Base-by-base conservation (phyloP, 1,284 basidiomycete species). In the Porogramme epimiltina region DNA sequence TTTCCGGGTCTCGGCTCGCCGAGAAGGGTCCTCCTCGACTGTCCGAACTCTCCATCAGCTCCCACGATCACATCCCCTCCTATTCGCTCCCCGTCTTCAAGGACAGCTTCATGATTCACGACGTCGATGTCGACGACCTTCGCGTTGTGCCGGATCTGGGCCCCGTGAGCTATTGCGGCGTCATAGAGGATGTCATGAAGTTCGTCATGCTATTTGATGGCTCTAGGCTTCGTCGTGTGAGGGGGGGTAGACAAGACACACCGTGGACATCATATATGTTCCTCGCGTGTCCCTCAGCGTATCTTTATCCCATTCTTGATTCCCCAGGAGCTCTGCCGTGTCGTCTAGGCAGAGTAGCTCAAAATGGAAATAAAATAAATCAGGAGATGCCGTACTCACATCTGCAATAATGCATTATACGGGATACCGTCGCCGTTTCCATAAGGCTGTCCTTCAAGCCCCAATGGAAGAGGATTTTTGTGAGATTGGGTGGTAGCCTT, bases 61-160 rank as follows among this genome's bases (percentile, higher is more conserved):
- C 83, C 85, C 26, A 88, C 67, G 42, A 88, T 73, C 13, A 87
- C 71, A 58, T 87, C 80, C 9, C 74, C 80, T 1, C 56, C 51
- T 37, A 84, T 47, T 15, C 66, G 64, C 49, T 76, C 73, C 4
- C 84, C 82, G 3, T 71, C 72, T 6, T 70, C 67, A 9, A 85
- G 65, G 31, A 37, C 61, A 33, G 62, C 74, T 81, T 82, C 3
- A n/a, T 37, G 42, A 3, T 36, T 48, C 6, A 56, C 55, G 18
- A 51, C 36, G 28, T 60, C 58, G 25, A 67, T 55, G 3, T 60
- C 54, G 23, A 52, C 51, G 18, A 66, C 63, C 5, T 49, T 39
- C 16, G 56, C 51, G 20, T 53, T 55, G 33, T 49, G 52, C 10
- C 51, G 59, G 19, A 68, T 43, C 16, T 55, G 47, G n/a, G 56